These are phyloP conservation scores for Chrysochromulina parva DNA, from an alignment of 78 protist genomes.

Conservation along the genomic window DNA sequence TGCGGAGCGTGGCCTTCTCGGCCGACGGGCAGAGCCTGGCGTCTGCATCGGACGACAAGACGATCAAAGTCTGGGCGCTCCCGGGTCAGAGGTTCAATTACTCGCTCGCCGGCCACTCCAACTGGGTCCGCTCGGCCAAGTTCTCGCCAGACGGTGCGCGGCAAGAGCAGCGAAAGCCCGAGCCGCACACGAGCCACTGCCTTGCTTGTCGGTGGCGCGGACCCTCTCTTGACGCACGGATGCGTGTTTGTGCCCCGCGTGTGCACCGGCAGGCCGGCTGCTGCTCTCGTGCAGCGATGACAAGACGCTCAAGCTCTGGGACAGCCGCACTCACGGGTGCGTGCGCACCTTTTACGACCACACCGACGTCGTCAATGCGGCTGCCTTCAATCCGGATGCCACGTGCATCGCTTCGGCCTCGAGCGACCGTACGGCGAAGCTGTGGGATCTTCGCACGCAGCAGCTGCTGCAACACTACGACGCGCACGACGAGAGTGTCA, in stretches of 20 bases:
- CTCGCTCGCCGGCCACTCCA: constrained; percentile 78
- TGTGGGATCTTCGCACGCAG: constrained; percentile 80
- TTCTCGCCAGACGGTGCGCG: constrained; percentile 61
- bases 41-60: constrained; percentile 80
- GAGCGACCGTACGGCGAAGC: constrained; percentile 58
- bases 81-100: constrained; percentile 44
- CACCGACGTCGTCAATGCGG: constrained; percentile 55
- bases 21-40: constrained; percentile 53
- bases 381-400: constrained; percentile 83
- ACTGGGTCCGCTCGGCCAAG: constrained; percentile 80
- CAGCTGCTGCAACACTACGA: constrained; percentile 79
- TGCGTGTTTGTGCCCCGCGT: too few relatives aligned
- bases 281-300: constrained; percentile 76
- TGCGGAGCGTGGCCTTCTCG: constrained; percentile 68
- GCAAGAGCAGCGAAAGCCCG: too few relatives aligned
- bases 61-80: constrained; percentile 54
- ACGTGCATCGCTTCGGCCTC: constrained; percentile 73
- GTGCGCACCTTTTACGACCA: constrained; percentile 71
- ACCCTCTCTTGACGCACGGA: too few relatives aligned
- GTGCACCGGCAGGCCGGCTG: constrained; percentile 26
- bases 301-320: constrained; percentile 83
- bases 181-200: too few relatives aligned
- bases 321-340: constrained; percentile 13
- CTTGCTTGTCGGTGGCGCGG: too few relatives aligned
- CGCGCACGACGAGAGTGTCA: constrained; percentile 69